Evolutionary conservation across 2,329 filamentous ascomycete species (phyloP).

Genomic region (Colletotrichum limetticola): DNA sequence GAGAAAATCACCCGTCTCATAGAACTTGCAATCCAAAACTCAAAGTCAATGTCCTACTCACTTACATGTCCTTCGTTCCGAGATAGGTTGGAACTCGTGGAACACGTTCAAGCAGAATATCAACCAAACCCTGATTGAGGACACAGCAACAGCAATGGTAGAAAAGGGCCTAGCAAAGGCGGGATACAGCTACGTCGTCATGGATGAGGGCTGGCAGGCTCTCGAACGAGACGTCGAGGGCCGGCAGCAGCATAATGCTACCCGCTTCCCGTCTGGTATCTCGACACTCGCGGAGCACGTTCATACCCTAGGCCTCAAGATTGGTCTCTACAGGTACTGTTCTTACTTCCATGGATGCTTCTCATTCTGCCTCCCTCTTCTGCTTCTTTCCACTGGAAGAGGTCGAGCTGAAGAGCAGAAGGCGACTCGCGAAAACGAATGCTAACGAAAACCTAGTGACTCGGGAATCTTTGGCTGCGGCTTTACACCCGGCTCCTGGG

Average conservation of each 20-base stretch:
- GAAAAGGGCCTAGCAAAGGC: constrained; percentile 17
- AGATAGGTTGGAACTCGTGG: constrained; percentile 33
- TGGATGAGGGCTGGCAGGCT: constrained; percentile 28
- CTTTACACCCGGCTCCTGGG: constrained; percentile 39
- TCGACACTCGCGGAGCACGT: constrained; percentile 56
- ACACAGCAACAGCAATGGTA: constrained; percentile 7
- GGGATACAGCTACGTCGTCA: constrained; percentile 25
- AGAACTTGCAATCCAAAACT: background rate
- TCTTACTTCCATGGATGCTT: background rate
- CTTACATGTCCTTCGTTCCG: constrained; percentile 43
- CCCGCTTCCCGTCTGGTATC: background rate
- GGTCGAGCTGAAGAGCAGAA: no score
- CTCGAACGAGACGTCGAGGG: constrained; percentile 1
- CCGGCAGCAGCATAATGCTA: constrained; percentile 10
- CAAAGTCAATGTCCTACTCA: constrained; percentile 6
- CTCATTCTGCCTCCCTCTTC: no score
- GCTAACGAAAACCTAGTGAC: constrained; percentile 33
- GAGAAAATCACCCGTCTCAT: background rate
- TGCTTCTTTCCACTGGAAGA: background rate
- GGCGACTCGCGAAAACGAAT: background rate
- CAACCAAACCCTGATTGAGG: constrained; percentile 37
- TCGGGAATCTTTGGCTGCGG: constrained; percentile 57
- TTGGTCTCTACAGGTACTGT: constrained; percentile 60
- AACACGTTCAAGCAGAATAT: constrained; percentile 35
- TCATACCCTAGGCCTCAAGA: constrained; percentile 58